Evolutionary conservation across 139 green algal genomes (phyloP), one percentile per base, ranked within the genome.

Genomic region (Nannochloris sp.): DNA sequence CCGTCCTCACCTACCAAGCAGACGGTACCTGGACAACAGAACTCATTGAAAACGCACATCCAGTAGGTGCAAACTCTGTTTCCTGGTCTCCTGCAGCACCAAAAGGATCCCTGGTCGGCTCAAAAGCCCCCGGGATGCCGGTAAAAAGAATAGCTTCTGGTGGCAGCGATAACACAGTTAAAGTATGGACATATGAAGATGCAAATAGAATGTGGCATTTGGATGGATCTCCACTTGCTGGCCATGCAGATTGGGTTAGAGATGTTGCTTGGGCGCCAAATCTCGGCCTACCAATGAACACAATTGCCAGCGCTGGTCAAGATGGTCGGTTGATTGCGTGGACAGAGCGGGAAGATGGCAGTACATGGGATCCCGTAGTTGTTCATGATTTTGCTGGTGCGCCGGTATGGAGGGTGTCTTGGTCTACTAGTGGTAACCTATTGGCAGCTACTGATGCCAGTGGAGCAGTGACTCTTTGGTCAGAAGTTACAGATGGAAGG

Each of bases 181-280:
- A 92, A 79, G 81, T 89, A 3, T 93, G 85, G 86, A 44, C 61
- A 1, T 85, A 70, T 25, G 64, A 65, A 32, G 79, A 91, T 25
- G 31, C 31, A 42, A 47, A 15, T 46, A 63, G 70, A 54, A 35
- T 69, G 9, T 97, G 92, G 92, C 15, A 55, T 58, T 70, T 88
- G 64, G 87, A 96, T 69, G 77, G 80, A 15, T 2, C 60, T 4
- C 37, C 66, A 27, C 78, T 99, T 58, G 23, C 39, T 0, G 86
- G 67, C 4, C 95, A 99, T 83, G 84, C 65, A 10, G 94, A 97
- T 79, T 96, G 90, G 90, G 87, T 98, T 51, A 76, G 94, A 4
- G 94, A 98, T 76, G 92, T 92, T 30, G 90, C 92, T 0, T 99
- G 94, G 94, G 90, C 89, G 0, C 93, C 92, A 25, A 94, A 87